Conservation (phyloP, 202 grass and related monocot species). For the Setaria italica region DNA sequence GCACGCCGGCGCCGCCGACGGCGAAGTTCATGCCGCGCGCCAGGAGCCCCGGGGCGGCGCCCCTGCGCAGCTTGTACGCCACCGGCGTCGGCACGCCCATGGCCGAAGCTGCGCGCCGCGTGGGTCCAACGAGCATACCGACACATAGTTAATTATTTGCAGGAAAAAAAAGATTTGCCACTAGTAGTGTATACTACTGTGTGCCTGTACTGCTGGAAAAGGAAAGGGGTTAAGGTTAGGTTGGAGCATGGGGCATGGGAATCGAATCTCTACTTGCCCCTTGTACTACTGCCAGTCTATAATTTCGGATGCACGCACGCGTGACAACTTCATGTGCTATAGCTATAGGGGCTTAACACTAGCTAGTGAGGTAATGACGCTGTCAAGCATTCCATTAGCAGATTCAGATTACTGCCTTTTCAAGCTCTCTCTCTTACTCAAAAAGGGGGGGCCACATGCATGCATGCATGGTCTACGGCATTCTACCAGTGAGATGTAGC, state of each 20-base stretch:
- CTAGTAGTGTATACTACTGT: background rate
- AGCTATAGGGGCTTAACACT: background rate
- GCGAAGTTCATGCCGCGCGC: conserved; percentile 90
- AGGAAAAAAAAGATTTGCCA: background rate
- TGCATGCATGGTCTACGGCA: background rate
- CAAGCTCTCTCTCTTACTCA: too few species aligned
- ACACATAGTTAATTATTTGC: background rate
- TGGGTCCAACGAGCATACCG: background rate
- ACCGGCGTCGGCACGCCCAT: conserved; percentile 68
- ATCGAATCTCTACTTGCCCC: conserved; percentile 19
- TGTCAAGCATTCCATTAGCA: background rate
- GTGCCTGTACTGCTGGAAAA: background rate
- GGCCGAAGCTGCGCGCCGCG: conserved; percentile 52
- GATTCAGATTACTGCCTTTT: background rate
- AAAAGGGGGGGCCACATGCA: background rate
- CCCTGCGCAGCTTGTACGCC: conserved; percentile 72
- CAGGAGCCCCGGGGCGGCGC: background rate
- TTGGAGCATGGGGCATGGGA: background rate
- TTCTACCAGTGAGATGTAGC: too few species aligned
- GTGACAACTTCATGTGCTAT: background rate
- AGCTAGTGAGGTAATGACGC: background rate
- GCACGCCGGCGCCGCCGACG: conserved; percentile 70
- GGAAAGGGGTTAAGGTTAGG: conserved; percentile 25
- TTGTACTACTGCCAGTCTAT: too few species aligned
- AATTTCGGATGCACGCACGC: background rate